Evolutionary conservation across 768 basidiomycete genomes (phyloP).

Genomic region (Fibroporia radiculosa): DNA sequence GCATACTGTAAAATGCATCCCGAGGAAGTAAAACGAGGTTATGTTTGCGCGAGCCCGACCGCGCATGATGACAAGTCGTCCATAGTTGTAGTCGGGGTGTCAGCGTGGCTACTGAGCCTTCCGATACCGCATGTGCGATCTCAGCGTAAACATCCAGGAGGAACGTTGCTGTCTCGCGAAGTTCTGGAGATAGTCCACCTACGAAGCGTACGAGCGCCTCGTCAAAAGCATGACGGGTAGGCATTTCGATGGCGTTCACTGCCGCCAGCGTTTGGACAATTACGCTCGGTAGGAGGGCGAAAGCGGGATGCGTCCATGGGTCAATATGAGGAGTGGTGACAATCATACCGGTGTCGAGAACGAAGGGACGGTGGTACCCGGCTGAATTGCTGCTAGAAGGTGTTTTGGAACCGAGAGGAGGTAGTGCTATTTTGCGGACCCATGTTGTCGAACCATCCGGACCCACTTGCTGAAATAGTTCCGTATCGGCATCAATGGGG

Average conservation of each 20-base stretch:
- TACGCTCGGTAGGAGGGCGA: conserved; percentile 51
- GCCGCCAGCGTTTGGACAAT: conserved; percentile 47
- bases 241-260: conserved; percentile 53
- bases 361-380: conserved; percentile 26
- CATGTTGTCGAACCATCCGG: conserved; percentile 37
- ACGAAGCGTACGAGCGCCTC: conserved; percentile 41
- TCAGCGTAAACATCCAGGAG: conserved; percentile 45
- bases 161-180: conserved; percentile 56
- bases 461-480: conserved; percentile 13
- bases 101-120: conserved; percentile 23
- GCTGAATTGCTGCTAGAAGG: background rate
- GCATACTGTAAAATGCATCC: conserved; percentile 48
- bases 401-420: background rate
- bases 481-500: conserved; percentile 15
- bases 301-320: conserved; percentile 52
- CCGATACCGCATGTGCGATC: conserved; percentile 40
- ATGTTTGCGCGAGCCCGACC: conserved; percentile 50
- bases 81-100: conserved; percentile 41
- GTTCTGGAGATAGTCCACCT: conserved; percentile 40
- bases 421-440: conserved; percentile 10
- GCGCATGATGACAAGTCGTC: conserved; percentile 52
- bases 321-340: conserved; percentile 38
- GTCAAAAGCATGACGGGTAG: conserved; percentile 45
- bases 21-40: conserved; percentile 53
- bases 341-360: conserved; percentile 27